Evolutionary conservation across 257 asterid genomes (phyloP), one percentile per base, ranked within the genome.

Genomic region (Solanum pinnatisectum): DNA sequence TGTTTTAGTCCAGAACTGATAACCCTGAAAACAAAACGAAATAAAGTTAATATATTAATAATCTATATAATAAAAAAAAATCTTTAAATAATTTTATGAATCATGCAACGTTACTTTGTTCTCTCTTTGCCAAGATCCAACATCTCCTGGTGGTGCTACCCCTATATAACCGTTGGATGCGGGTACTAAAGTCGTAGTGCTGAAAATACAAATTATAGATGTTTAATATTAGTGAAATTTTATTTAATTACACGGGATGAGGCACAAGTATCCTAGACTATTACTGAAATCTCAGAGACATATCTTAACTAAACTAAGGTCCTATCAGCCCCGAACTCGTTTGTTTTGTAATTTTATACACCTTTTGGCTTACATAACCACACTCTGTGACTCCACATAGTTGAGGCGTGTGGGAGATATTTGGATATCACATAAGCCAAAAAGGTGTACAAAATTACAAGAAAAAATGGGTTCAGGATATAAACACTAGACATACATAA

Each of bases 71-170:
- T 7, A 0, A 22, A 14, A 40, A 14, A 40, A 11, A 32, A 10
- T 39, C 52, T 5, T 44, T 72, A 10, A 42, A 8, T 25, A 25
- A 14, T 6, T 42, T 40, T 25, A 79, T 15, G 39, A 42, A 44
- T 44, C 63, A 25, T 27, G 15, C 15, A 33, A 25, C 71, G 8
- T 49, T 56, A 94, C 98, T 94, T 94, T 95, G 91, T 78, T 92
- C 85, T 95, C 98, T 49, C 84, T 88, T 91, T 95, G 98, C 97
- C 97, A 95, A 10, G 96, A 95, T 91, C 98, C 98, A n/a, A 84
- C 63, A 7, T 92, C 94, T 39, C 97, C 97, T 0, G 94, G 92
- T 2, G 86, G 86, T 49, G 97, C 98, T 46, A 95, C 85, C 65
- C 97, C 98, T 12, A 95, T 60, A 73, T 86, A 92, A 39, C 95